Percentiles rank a stretch among this genome's conserved stretches.
Evolutionary conservation across 441 rosid species (phyloP).

Genomic region (Metrosideros polymorpha): DNA sequence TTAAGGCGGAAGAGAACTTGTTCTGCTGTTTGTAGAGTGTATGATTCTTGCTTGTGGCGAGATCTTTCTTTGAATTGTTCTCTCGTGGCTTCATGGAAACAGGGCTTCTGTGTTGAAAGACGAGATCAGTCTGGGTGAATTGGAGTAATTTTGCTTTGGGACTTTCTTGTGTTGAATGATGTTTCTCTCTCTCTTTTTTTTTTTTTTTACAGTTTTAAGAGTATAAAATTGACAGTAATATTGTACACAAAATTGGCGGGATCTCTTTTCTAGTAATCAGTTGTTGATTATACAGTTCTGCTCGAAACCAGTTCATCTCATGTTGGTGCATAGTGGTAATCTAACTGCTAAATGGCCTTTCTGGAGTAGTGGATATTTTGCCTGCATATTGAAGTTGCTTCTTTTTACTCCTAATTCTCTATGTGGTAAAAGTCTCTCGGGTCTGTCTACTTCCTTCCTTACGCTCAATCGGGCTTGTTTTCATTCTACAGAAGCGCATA

Average conservation of each 20-base stretch:
- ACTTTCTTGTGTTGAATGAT: background rate
- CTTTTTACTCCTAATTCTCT: background rate
- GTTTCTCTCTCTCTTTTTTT: background rate
- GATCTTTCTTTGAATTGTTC: background rate
- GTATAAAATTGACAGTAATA: background rate
- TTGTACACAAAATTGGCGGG: background rate
- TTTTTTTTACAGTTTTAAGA: background rate
- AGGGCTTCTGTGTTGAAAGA: background rate
- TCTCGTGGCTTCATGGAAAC: background rate
- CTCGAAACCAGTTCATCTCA: background rate
- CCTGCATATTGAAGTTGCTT: background rate
- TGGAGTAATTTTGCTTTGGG: background rate
- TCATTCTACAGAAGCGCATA: constrained; percentile 55
- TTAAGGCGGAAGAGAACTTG: background rate
- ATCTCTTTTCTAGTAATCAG: background rate
- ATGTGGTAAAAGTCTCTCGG: background rate
- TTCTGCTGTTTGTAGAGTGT: background rate
- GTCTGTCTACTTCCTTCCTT: background rate
- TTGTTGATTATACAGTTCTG: background rate
- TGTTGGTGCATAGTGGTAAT: background rate
- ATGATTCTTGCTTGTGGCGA: background rate
- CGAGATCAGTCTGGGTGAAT: background rate
- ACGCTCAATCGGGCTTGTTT: background rate
- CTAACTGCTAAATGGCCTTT: background rate
- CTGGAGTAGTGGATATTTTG: background rate